Evolutionary conservation across 1,284 basidiomycete genomes (phyloP), one percentile per base, ranked within the genome.

Genomic region (Dichomitus squalens): DNA sequence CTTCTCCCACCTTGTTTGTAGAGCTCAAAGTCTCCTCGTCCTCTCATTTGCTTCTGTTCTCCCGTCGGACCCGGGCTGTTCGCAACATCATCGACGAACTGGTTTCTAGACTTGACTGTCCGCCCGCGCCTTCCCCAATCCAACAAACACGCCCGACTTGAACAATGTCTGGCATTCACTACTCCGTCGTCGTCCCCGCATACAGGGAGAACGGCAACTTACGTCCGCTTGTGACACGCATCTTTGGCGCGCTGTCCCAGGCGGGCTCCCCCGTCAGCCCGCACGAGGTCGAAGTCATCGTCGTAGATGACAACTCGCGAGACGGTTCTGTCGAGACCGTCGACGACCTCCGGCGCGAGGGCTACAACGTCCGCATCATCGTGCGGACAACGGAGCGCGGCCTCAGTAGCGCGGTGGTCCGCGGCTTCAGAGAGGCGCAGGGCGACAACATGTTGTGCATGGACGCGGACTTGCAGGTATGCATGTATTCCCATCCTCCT

Each of bases 261-360:
- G 53, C 61, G 31, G 66, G 69, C 60, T 72, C 70, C 25, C 69
- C 70, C 20, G 67, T 71, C 8, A 64, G 65, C 33, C 61, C 69
- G 4, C 52, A 62, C 5, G 63, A 62, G 51, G 75, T 71, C 58
- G 79, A 81, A 68, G 68, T 81, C 52, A 68, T 81, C 64, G 71
- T 81, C 49, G 78, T 81, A 25, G 79, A 81, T 64, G 79, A 81
- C 69, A 73, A 76, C 67, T 77, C 75, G 40, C 71, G 73, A 41
- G 79, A 80, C 63, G 76, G 76, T 6, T 79, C 79, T 31, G 74
- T 72, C 20, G 74, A 76, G 52, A 72, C 73, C 34, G 75, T 78
- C 43, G 71, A 74, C 39, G 61, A 65, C 41, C 71, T 80, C 20
- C 70, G 71, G 52, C 62, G 64, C 25, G 73, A 73, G 49, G 76